Evolutionary conservation across 257 asterid species (phyloP).

Genomic region (Solanum infundibuliforme): DNA sequence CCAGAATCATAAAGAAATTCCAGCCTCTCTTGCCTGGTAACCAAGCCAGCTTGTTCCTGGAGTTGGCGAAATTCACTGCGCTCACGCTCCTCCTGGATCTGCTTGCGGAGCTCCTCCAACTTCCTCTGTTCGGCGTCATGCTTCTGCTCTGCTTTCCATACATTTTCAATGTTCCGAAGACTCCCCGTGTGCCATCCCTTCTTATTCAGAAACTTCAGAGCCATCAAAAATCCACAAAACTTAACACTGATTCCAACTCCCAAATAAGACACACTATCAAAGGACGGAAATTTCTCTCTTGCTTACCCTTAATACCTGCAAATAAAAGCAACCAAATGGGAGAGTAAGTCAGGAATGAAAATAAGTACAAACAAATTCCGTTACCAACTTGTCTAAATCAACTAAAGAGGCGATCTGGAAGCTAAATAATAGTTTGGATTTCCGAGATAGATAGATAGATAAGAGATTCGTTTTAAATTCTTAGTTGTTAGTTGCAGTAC

Average conservation of each 20-base stretch:
- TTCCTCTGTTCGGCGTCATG: slow-evolving; percentile 89
- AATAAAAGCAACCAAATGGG: background rate
- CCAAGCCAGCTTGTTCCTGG: slow-evolving; percentile 87
- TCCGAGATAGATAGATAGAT: background rate
- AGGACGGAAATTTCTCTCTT: background rate
- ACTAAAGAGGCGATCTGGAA: background rate
- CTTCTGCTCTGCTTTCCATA: slow-evolving; percentile 99
- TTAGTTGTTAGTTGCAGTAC: background rate
- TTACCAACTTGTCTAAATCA: background rate
- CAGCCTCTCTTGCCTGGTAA: slow-evolving; percentile 90
- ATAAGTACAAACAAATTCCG: background rate
- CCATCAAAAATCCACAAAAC: slow-evolving; percentile 20
- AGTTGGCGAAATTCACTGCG: slow-evolving; percentile 89
- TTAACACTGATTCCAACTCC: background rate
- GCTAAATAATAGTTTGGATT: background rate
- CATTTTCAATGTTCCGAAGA: slow-evolving; percentile 93
- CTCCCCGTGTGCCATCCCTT: slow-evolving; percentile 99
- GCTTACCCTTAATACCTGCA: background rate
- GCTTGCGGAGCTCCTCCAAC: slow-evolving; percentile 90
- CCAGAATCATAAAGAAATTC: slow-evolving; percentile 94
- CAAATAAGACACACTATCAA: background rate
- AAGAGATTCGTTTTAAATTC: background rate
- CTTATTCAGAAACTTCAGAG: slow-evolving; percentile 87
- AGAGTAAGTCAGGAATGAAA: background rate
- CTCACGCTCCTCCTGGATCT: slow-evolving; percentile 86